Percentiles rank a stretch among this genome's conserved stretches.
Evolutionary conservation across 306 rosid genomes (phyloP).

Genomic region (Citrullus amarus): DNA sequence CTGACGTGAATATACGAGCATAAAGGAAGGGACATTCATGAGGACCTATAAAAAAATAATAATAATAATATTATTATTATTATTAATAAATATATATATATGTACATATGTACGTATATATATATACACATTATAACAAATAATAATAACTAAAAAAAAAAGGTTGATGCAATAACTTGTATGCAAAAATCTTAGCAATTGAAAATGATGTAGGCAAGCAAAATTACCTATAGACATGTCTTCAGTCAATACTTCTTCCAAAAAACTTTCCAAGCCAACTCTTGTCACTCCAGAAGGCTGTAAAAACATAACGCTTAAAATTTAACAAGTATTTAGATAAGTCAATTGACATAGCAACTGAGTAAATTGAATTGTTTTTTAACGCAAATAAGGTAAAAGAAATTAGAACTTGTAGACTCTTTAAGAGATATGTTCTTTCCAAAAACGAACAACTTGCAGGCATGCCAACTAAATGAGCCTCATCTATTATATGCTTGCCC

Average conservation of each 20-base stretch:
- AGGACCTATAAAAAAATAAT: constrained; percentile 40
- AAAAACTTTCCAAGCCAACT: constrained; percentile 33
- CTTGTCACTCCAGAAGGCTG: constrained; percentile 41
- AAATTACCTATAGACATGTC: constrained; percentile 50
- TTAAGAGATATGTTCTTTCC: background rate
- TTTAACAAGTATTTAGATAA: constrained; percentile 9
- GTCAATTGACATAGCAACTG: background rate
- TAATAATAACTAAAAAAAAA: background rate
- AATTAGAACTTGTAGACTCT: background rate
- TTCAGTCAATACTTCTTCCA: constrained; percentile 56
- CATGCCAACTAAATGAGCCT: background rate
- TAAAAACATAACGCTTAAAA: constrained; percentile 2
- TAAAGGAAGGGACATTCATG: constrained; percentile 67
- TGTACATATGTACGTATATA: no score
- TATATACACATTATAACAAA: no score
- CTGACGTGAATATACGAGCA: constrained; percentile 73
- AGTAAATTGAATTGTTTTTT: background rate
- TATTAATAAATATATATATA: no score
- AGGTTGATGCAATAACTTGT: constrained; percentile 13
- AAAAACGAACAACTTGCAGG: background rate
- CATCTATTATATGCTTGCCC: background rate
- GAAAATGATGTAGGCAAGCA: background rate
- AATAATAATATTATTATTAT: no score
- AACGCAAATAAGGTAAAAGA: background rate
- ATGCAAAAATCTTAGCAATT: background rate